Percentiles rank a stretch among this genome's conserved stretches.
Conservation (phyloP, 805 yeast genomes). For the Yamadazyma endophytica region DNA sequence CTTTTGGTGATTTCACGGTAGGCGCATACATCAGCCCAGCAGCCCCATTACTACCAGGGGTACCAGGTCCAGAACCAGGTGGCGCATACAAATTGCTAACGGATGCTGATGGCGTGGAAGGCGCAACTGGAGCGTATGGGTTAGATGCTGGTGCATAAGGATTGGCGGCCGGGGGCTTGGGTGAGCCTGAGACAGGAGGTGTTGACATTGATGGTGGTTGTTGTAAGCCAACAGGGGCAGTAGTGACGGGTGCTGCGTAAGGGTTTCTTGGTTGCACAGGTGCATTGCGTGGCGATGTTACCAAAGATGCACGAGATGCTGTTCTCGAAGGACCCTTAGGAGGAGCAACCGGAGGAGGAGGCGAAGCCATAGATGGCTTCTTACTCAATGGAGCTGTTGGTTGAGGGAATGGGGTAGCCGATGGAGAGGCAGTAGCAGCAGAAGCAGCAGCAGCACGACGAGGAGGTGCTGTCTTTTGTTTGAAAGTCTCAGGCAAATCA, state of each 20-base stretch:
- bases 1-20: conserved; percentile 1
- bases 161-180: conserved; percentile 11
- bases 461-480: conserved; percentile 35
- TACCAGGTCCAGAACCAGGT: conserved; percentile 8
- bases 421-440: conserved; percentile 7
- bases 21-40: too few species aligned
- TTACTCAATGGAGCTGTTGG: conserved; percentile 7
- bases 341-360: conserved; percentile 8
- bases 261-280: conserved; percentile 23
- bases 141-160: conserved; percentile 18
- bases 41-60: conserved; percentile 6
- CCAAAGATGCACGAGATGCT: conserved; percentile 17
- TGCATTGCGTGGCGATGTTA: conserved; percentile 15
- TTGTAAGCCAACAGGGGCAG: conserved; percentile 3
- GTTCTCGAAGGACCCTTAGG: conserved; percentile 23
- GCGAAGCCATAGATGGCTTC: conserved; percentile 4
- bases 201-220: conserved; percentile 2
- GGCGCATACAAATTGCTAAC: conserved; percentile 6
- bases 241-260: conserved; percentile 26
- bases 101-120: conserved; percentile 19
- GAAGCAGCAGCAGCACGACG: conserved; percentile 44
- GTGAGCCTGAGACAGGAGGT: conserved; percentile 11
- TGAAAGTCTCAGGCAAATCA: conserved; percentile 57
- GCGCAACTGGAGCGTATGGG: conserved; percentile 20
- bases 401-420: conserved; percentile 13